Base-by-base conservation (phyloP, 345 rosid genomes). In the Eucalyptus pauciflora region DNA sequence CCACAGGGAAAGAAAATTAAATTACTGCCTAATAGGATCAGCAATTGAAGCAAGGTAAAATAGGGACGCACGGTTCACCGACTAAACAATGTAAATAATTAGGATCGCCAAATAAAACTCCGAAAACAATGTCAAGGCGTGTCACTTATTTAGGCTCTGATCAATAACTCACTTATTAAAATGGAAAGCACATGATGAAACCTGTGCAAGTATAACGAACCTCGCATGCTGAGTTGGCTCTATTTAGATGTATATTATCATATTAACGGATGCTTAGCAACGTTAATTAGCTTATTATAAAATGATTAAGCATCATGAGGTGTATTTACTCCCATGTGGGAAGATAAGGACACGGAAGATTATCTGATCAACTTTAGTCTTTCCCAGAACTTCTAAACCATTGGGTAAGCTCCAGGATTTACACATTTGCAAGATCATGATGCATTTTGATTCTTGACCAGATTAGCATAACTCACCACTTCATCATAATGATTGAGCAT, bases 401-500 rank as follows among this genome's bases (percentile, higher is more conserved):
- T 41, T 76, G 6, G 83, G 83, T 76, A 20, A 76, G 48, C 83
- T 37, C 83, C 83, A 18, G 15, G 83, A 76, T 41, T 76, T 20
- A 37, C 29, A 37, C 48, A 41, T 41, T 76, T 76, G 48, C 48
- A 41, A 76, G 48, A 76, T 37, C 83, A 76, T 0, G 27, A 76
- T 76, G 83, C 83, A 76, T 18, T 76, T 51, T 86, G 64, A 51
- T 86, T 86, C 43, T 86, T 0, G 46, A 31, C 87, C 41, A 76
- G 0, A 76, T 41, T 41, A 37, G 1, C 8, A 37, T 0, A 37
- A 41, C 83, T 20, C 0, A 37, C n/a, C 64, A 51, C 14, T 37
- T 76, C 43, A 37, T 76, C 83, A 18, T 76, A 3, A 76, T 37
- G 83, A 45, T 76, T 10, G 48, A 76, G 83, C 83, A 76, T 76